Evolutionary conservation across 2,329 filamentous ascomycete genomes (phyloP), one percentile per base, ranked within the genome.

Genomic region (Myotisia sp.): DNA sequence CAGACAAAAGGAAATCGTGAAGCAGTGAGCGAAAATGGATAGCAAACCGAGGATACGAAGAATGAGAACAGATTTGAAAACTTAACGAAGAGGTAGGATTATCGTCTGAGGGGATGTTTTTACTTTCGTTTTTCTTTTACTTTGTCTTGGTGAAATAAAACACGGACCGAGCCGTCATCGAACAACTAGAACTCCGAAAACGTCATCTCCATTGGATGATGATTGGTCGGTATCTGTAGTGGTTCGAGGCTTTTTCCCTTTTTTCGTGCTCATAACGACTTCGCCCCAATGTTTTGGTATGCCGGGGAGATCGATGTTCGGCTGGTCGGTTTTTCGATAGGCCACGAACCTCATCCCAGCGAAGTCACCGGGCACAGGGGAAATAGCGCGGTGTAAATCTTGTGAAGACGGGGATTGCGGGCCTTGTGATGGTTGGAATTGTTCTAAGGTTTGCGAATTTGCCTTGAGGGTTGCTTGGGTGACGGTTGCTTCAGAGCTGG

Each of bases 281-380:
- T 62, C 59, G 3, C 58, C 58, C 59, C 59, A 62, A 33, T 61
- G 56, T 40, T 58, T 60, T 1, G 55, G 55, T 2, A 55, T 50
- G 1, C 51, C 44, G 14, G 51, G 37, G 13, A 36, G 9, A 21
- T 42, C 19, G 7, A 29, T 26, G 14, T 19, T 34, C 10, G 13
- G 16, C 7, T 34, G 18, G 21, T 32, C 29, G 1, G 35, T 10
- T 24, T 40, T 35, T 19, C 23, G 36, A 9, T 34, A 42, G 14
- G 43, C 29, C n/a, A 43, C 36, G 29, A 39, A 45, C 27, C 37
- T 38, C 31, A 45, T 36, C 5, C 34, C 37, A 7, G 29, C 41
- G 19, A 44, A 36, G 23, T 45, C 43, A 4, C 41, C 36, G 8
- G 38, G 40, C 8, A 37, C 22, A 10, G 39, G 39, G 1, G 43